Conservation (phyloP, 805 yeast species). For the Wickerhamomyces bisporus region DNA sequence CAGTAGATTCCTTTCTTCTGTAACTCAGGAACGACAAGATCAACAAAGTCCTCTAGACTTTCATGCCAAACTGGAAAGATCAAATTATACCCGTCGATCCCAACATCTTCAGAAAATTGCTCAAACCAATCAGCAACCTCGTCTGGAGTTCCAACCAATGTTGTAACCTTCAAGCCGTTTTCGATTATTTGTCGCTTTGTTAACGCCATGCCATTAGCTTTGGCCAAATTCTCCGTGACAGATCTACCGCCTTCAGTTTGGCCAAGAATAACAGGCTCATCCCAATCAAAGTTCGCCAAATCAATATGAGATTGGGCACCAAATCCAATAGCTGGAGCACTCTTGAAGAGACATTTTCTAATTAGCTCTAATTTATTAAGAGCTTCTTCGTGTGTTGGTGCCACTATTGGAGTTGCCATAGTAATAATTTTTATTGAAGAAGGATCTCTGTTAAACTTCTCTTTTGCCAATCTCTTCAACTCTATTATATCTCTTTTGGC, state of each 20-base stretch:
- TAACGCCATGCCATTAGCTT: no score
- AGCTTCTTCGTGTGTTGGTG: constrained; percentile 35
- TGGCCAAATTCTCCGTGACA: constrained; percentile 26
- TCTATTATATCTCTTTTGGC: constrained; percentile 26
- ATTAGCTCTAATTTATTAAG: constrained; percentile 29
- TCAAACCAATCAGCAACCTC: constrained; percentile 37
- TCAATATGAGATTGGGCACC: constrained; percentile 44
- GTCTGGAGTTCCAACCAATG: constrained; percentile 27
- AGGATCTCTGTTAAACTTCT: constrained; percentile 29
- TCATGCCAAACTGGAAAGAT: constrained; percentile 34
- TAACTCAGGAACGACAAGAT: constrained; percentile 33
- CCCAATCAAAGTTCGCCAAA: constrained; percentile 25
- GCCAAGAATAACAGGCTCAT: constrained; percentile 27
- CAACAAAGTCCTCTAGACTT: constrained; percentile 34
- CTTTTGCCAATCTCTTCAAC: constrained; percentile 30
- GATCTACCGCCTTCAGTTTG: constrained; percentile 31
- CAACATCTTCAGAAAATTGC: constrained; percentile 35
- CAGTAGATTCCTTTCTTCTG: constrained; percentile 31
- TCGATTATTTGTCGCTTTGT: constrained; percentile 26
- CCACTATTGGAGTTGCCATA: constrained; percentile 29
- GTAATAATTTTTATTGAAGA: constrained; percentile 31
- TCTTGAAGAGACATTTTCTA: constrained; percentile 34
- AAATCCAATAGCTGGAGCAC: constrained; percentile 38
- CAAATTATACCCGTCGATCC: constrained; percentile 40
- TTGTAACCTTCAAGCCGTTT: constrained; percentile 28